Conservation (phyloP, 306 rosid genomes). For the Vicia villosa region DNA sequence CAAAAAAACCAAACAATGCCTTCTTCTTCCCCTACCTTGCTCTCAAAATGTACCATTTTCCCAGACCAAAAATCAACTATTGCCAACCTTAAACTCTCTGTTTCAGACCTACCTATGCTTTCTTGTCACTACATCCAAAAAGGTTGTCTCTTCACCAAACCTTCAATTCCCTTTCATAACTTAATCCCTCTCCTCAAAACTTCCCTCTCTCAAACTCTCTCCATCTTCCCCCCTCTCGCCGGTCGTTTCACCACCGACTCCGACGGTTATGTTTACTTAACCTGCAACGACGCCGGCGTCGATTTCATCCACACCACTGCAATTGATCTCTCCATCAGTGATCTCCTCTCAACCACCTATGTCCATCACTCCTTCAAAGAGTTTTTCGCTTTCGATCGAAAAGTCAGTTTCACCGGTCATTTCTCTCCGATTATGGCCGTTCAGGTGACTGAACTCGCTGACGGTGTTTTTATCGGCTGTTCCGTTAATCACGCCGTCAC, state of each 20-base stretch:
- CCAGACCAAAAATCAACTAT: constrained; percentile 62
- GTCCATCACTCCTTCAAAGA: constrained; percentile 50
- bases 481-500: constrained; percentile 75
- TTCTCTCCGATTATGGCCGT: constrained; percentile 62
- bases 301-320: constrained; percentile 63
- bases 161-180: constrained; percentile 41
- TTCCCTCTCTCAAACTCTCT: constrained; percentile 65
- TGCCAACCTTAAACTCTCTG: constrained; percentile 71
- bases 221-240: constrained; percentile 83
- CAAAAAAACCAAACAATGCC: constrained; percentile 39
- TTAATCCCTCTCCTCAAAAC: constrained; percentile 47
- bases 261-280: constrained; percentile 55
- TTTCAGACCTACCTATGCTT: constrained; percentile 91
- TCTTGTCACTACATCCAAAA: constrained; percentile 95
- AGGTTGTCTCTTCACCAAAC: constrained; percentile 76
- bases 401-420: constrained; percentile 76
- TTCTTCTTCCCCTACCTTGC: constrained; percentile 39
- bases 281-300: constrained; percentile 82
- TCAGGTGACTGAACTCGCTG: constrained; percentile 76
- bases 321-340: constrained; percentile 8
- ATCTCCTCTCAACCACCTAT: constrained; percentile 56
- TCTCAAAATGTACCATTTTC: constrained; percentile 60
- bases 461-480: constrained; percentile 77
- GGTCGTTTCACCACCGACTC: constrained; percentile 70
- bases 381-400: constrained; percentile 62